Evolutionary conservation across 192 early-diverging fungal genomes (phyloP), one percentile per base, ranked within the genome.

Genomic region (Coemansia sp.): DNA sequence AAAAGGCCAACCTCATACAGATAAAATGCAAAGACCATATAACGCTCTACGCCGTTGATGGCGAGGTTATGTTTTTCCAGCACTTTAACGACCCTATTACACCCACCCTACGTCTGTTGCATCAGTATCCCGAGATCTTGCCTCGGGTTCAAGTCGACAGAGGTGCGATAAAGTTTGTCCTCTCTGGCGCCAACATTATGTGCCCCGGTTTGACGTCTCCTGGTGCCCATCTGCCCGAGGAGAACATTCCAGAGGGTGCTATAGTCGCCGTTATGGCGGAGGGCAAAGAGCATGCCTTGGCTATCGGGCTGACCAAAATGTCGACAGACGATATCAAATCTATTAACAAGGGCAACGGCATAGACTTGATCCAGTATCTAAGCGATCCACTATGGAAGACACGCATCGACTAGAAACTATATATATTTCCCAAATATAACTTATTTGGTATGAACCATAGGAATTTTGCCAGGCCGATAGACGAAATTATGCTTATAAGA

Each of bases 171-270:
- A 98, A 98, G 84, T 97, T 96, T 83, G 93, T 99, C 6, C 89
- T 99, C 22, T 91, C 91, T 12, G 97, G 97, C 1, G 96, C 96
- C 57, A 94, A 97, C 78, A 96, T 99, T 71, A 99, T 99, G 98
- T 98, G 96, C 69, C 98, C 96, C 5, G 98, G 98, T 34, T 79
- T 99, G 76, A 99, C 98, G 16, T 96, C 94, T 39, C 89, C 91
- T 31, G 97, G 97, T 8, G 98, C 93, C 11, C 80, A 86, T 49
- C 87, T 99, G 87, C 89, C 91, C 24, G 88, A 89, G 22, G 74
- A 76, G 27, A 88, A 90, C 33, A 79, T 98, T 29, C 88, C 90
- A 1, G 88, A 78, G 22, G 92, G 88, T 22, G 70, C 90, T 0
- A 82, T 94, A 24, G 98, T 98, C 1, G 92, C 94, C 0, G 90